phyloP scores from a whole-genome alignment of 768 basidiomycete species.

The Russula emetica region DNA sequence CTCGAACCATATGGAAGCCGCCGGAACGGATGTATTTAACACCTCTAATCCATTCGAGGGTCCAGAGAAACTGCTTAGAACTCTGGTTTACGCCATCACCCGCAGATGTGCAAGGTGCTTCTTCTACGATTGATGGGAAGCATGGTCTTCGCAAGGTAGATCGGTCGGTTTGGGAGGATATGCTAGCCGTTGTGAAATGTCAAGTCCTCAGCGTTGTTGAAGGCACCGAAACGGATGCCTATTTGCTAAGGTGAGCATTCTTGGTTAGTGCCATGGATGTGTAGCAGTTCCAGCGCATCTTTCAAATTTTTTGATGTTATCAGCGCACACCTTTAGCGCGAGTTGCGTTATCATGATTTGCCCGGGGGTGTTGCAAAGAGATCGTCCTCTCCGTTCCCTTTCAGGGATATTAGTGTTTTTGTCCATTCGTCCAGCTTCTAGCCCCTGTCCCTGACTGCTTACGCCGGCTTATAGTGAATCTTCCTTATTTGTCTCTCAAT shows the following conservation, averaged over 20 bases:
- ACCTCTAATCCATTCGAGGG: conserved; percentile 71
- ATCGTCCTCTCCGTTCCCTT: conserved; percentile 16
- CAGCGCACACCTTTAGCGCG: neutral
- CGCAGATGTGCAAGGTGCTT: conserved; percentile 49
- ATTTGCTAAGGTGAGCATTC: conserved; percentile 77
- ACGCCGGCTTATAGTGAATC: conserved; percentile 67
- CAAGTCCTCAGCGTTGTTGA: conserved; percentile 88
- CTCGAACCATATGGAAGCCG: conserved; percentile 12
- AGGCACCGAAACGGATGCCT: conserved; percentile 90
- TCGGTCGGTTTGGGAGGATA: conserved; percentile 85
- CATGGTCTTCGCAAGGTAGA: conserved; percentile 74
- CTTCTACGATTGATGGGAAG: conserved; percentile 40
- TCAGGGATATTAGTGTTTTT: conserved; percentile 3
- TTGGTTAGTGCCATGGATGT: conserved; percentile 5
- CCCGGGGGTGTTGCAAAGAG: neutral
- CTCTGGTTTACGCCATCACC: conserved; percentile 92
- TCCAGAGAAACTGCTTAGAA: conserved; percentile 93
- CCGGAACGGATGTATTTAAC: neutral
- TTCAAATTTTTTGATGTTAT: neutral
- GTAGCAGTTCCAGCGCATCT: neutral
- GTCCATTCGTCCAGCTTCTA: conserved; percentile 6
- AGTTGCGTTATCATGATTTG: neutral
- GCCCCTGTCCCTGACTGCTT: conserved; percentile 20
- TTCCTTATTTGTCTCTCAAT: conserved; percentile 89
- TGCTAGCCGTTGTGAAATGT: conserved; percentile 96